Percentiles rank a stretch among this genome's conserved stretches.
These are phyloP conservation scores for Stemphylium lycopersici DNA, from an alignment of 2,329 filamentous ascomycete species.

Conservation along the genomic window DNA sequence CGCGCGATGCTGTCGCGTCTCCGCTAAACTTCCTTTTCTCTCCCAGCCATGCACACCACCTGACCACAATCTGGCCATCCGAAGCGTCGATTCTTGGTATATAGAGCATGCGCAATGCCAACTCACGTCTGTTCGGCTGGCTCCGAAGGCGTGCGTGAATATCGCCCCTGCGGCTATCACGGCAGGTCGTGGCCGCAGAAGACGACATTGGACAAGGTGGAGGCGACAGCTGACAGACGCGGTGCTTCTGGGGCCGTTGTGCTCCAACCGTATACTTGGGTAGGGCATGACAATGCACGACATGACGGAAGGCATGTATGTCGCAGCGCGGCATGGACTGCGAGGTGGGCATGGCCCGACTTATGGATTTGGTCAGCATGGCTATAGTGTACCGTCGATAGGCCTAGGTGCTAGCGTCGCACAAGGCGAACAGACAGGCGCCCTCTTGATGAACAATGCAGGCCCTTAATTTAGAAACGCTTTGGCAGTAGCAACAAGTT, in stretches of 20 bases:
- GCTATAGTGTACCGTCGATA: not conserved
- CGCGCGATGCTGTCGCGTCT: too few species aligned
- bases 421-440: not conserved
- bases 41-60: not conserved
- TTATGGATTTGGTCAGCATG: not conserved
- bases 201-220: slow-evolving; percentile 1
- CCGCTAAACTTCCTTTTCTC: too few species aligned
- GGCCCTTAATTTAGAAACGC: slow-evolving; percentile 11
- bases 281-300: slow-evolving; percentile 11
- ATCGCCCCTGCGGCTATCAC: slow-evolving; percentile 10
- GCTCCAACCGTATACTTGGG: not conserved
- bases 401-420: slow-evolving; percentile 1
- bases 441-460: not conserved
- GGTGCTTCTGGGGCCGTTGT: not conserved
- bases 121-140: slow-evolving; percentile 3
- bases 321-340: not conserved
- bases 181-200: not conserved
- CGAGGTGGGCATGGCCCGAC: not conserved
- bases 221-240: slow-evolving; percentile 7
- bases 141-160: slow-evolving; percentile 5
- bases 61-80: not conserved
- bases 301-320: slow-evolving; percentile 2
- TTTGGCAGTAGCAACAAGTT: not conserved
- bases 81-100: not conserved
- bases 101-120: too few species aligned